phyloP scores from a whole-genome alignment of 805 yeast species.

The Blastobotrys peoriensis region DNA sequence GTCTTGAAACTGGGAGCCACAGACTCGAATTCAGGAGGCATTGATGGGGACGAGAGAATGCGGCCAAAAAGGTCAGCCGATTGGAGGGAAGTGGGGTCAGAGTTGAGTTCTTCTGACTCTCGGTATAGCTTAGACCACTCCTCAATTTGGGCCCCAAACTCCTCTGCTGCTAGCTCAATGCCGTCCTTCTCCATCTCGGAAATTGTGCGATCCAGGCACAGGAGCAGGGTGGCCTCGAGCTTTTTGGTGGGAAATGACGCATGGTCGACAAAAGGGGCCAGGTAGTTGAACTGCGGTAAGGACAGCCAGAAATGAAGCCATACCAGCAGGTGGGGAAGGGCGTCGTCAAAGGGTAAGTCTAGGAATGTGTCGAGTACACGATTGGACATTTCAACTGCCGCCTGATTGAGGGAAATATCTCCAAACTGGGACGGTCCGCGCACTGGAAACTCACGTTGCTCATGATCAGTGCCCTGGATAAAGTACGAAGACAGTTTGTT shows the following conservation, averaged over 20 bases:
- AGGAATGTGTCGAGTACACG: conserved; percentile 10
- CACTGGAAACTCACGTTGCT: too few relatives aligned
- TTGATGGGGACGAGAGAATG: not conserved
- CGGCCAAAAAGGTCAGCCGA: not conserved
- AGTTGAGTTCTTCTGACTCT: not conserved
- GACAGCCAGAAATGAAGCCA: conserved; percentile 71
- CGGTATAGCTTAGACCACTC: not conserved
- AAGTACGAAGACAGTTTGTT: conserved; percentile 5
- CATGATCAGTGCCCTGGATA: conserved; percentile 4
- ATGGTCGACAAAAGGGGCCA: not conserved
- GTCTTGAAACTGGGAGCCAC: conserved; percentile 12
- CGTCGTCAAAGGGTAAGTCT: conserved; percentile 27
- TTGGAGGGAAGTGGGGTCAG: not conserved
- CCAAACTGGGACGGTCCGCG: too few relatives aligned
- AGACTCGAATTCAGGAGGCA: not conserved
- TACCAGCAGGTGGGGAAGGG: conserved; percentile 67
- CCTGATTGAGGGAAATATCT: not conserved
- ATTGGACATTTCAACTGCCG: conserved; percentile 3
- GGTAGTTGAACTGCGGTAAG: conserved; percentile 5
- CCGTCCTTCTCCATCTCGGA: not conserved
- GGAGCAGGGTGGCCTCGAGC: conserved; percentile 8
- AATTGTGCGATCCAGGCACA: not conserved
- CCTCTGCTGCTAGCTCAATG: not conserved
- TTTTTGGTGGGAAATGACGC: conserved; percentile 12
- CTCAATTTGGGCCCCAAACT: not conserved